Evolutionary conservation across 2,329 filamentous ascomycete species (phyloP).

Genomic region (Rhynchosporium secalis): DNA sequence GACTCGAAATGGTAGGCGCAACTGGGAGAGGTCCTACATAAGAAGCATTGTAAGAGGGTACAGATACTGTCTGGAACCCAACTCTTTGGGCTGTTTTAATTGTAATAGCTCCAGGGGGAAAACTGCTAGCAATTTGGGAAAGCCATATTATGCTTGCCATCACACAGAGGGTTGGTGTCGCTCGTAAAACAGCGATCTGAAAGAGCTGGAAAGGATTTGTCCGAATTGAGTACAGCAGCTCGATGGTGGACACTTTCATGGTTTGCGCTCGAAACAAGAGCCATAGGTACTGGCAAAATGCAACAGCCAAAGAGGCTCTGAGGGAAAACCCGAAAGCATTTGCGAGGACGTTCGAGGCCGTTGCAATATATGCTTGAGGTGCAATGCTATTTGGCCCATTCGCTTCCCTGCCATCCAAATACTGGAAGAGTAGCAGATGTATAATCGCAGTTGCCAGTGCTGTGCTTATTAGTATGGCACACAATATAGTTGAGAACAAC

Average conservation of each 20-base stretch:
- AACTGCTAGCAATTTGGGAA: slow-evolving; percentile 25
- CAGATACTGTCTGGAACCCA: slow-evolving; percentile 5
- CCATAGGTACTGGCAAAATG: slow-evolving; percentile 33
- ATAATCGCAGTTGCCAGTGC: slow-evolving; percentile 24
- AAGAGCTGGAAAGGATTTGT: slow-evolving; percentile 27
- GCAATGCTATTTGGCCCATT: slow-evolving; percentile 26
- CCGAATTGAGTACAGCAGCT: slow-evolving; percentile 27
- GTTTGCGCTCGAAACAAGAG: slow-evolving; percentile 24
- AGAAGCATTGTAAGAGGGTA: slow-evolving; percentile 31
- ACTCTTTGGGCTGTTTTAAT: slow-evolving; percentile 17
- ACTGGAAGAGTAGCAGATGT: slow-evolving; percentile 30
- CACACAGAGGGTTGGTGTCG: slow-evolving; percentile 26
- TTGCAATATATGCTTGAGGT: slow-evolving; percentile 31
- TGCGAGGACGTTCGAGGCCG: slow-evolving; percentile 31
- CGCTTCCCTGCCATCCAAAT: slow-evolving; percentile 29
- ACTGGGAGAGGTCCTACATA: slow-evolving; percentile 23
- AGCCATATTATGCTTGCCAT: slow-evolving; percentile 27
- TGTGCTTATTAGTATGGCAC: slow-evolving; percentile 10
- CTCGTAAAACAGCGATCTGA: slow-evolving; percentile 17
- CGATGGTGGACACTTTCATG: slow-evolving; percentile 35
- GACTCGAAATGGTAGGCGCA: neutral
- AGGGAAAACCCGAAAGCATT: slow-evolving; percentile 31
- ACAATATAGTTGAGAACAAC: neutral
- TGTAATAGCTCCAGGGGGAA: slow-evolving; percentile 33
- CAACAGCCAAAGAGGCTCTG: slow-evolving; percentile 19